These are phyloP conservation scores for Tinospora cordifolia DNA, from an alignment of 164 flowering plant species.

Conservation along the genomic window DNA sequence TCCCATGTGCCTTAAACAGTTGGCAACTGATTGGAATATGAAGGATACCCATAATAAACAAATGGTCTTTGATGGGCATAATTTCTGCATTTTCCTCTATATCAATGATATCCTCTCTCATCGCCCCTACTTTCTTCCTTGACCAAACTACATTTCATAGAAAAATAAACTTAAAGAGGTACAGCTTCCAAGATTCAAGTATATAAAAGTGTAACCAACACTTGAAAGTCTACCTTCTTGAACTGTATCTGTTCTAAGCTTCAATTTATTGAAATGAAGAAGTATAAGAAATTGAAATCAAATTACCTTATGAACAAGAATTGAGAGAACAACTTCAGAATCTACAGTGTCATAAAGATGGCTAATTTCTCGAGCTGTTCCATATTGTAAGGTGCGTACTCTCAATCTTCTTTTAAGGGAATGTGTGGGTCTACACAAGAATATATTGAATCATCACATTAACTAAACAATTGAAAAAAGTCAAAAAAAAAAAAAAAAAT, in stretches of 20 bases:
- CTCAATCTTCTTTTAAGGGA: conserved; percentile 72
- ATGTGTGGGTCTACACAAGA: conserved; percentile 45
- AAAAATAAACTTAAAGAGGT: no score
- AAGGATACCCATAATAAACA: no score
- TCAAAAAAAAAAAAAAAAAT: neutral
- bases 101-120: no score
- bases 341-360: conserved; percentile 90
- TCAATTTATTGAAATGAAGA: neutral
- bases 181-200: no score
- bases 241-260: neutral
- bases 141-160: no score
- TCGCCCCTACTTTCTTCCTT: no score
- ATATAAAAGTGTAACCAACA: no score
- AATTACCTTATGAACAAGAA: conserved; percentile 91
- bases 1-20: no score
- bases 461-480: neutral
- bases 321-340: conserved; percentile 82
- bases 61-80: no score
- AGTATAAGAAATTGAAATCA: neutral
- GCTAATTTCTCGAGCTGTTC: conserved; percentile 53
- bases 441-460: conserved; percentile 7
- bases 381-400: conserved; percentile 76
- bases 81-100: neutral
- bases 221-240: neutral
- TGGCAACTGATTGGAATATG: no score